Evolutionary conservation across 1,284 basidiomycete species (phyloP).

Genomic region (Microbotryomycetes sp.): DNA sequence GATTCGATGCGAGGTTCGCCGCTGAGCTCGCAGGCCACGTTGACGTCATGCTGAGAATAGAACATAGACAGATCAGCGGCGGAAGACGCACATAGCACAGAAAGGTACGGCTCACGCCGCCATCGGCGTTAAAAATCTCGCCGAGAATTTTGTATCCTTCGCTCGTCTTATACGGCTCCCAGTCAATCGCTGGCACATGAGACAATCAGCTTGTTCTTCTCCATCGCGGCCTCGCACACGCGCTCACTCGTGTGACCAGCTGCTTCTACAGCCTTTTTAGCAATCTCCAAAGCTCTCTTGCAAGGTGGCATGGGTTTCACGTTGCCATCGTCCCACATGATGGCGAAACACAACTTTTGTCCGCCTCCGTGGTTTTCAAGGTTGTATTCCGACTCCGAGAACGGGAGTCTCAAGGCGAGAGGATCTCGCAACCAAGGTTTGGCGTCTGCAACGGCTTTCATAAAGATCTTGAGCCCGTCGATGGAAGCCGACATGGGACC

Average conservation of each 20-base stretch:
- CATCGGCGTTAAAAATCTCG: constrained; percentile 26
- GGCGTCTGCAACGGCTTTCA: constrained; percentile 52
- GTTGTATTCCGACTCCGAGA: constrained; percentile 56
- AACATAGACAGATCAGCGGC: background rate
- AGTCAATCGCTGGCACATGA: constrained; percentile 13
- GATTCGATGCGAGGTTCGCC: constrained; percentile 31
- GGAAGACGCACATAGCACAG: background rate
- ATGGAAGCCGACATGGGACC: constrained; percentile 60
- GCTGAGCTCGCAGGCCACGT: constrained; percentile 24
- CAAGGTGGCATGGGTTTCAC: constrained; percentile 60
- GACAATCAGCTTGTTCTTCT: constrained; percentile 36
- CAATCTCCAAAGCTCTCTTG: constrained; percentile 53
- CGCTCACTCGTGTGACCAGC: constrained; percentile 54
- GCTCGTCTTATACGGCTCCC: constrained; percentile 6
- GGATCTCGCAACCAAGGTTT: constrained; percentile 66
- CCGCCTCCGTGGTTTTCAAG: constrained; percentile 55
- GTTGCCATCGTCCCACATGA: constrained; percentile 58
- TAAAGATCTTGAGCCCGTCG: constrained; percentile 56
- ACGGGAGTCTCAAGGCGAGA: constrained; percentile 50
- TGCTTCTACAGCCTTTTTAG: constrained; percentile 52
- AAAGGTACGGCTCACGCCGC: constrained; percentile 12
- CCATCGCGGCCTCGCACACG: constrained; percentile 30
- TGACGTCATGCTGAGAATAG: constrained; percentile 24
- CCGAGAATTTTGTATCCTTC: background rate
- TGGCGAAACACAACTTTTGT: constrained; percentile 53